Conservation (phyloP, 306 rosid species). For the Ceratonia siliqua region DNA sequence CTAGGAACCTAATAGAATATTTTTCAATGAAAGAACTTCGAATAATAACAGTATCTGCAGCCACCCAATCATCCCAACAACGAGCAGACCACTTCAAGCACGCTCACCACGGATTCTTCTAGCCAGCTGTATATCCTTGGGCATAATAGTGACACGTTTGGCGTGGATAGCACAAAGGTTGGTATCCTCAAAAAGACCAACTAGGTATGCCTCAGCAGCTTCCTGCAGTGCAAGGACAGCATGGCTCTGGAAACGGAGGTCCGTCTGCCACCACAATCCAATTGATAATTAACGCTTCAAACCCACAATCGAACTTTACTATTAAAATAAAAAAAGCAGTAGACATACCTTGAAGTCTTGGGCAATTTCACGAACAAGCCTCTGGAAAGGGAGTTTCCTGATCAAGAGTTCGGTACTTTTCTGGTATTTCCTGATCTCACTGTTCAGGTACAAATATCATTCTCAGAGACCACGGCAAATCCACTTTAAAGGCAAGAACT, state of each 20-base stretch:
- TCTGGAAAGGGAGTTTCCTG: conserved; percentile 91
- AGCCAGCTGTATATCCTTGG: conserved; percentile 74
- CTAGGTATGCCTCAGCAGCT: conserved; percentile 76
- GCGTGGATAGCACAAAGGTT: conserved; percentile 73
- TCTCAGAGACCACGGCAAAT: neutral
- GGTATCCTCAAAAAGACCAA: conserved; percentile 72
- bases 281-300: neutral
- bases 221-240: conserved; percentile 71
- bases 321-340: too few species aligned
- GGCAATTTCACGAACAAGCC: conserved; percentile 93
- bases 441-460: conserved; percentile 4
- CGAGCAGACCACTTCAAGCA: conserved; percentile 43
- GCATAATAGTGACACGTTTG: conserved; percentile 75
- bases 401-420: conserved; percentile 89
- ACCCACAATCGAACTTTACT: too few species aligned
- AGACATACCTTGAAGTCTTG: conserved; percentile 78
- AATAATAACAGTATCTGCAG: conserved; percentile 49
- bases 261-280: conserved; percentile 48
- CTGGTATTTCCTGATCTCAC: conserved; percentile 96
- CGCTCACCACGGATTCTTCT: conserved; percentile 77
- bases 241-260: conserved; percentile 76
- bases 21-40: neutral
- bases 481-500: too few species aligned
- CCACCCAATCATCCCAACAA: conserved; percentile 29
- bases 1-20: conserved; percentile 27